These are phyloP conservation scores for Aegilops longissima DNA, from an alignment of 176 grass and related monocot genomes.

Conservation along the genomic window DNA sequence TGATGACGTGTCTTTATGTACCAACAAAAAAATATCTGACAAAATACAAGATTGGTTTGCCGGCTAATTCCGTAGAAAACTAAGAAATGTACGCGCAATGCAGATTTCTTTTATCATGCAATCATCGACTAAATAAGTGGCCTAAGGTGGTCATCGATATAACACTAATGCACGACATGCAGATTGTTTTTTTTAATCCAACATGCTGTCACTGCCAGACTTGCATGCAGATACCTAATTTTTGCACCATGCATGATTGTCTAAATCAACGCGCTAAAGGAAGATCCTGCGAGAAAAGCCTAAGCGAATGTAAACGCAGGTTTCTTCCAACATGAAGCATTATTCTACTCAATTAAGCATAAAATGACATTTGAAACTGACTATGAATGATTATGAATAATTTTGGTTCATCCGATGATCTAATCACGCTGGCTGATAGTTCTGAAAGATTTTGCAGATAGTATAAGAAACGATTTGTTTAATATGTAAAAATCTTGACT, in stretches of 20 bases:
- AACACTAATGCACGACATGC: too few relatives aligned
- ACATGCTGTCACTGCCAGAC: neutral
- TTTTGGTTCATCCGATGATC: neutral
- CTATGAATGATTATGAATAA: neutral
- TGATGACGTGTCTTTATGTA: neutral
- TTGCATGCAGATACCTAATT: constrained; percentile 4
- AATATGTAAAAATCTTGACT: neutral
- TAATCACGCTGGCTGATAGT: neutral
- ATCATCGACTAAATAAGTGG: constrained; percentile 7
- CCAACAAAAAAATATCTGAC: neutral
- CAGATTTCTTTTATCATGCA: neutral
- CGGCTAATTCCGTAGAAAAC: neutral
- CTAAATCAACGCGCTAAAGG: neutral
- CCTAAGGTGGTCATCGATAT: neutral
- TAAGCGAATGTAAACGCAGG: too few relatives aligned
- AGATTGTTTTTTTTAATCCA: neutral
- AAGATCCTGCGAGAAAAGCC: neutral
- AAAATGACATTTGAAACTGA: neutral
- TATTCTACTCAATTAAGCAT: neutral
- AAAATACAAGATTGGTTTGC: constrained; percentile 6
- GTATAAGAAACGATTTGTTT: too few relatives aligned
- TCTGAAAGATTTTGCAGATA: neutral
- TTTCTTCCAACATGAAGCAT: too few relatives aligned
- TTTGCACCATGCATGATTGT: neutral
- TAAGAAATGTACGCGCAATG: neutral